Conservation (phyloP, 768 basidiomycete genomes). For the Cystobasidium onofrii region DNA sequence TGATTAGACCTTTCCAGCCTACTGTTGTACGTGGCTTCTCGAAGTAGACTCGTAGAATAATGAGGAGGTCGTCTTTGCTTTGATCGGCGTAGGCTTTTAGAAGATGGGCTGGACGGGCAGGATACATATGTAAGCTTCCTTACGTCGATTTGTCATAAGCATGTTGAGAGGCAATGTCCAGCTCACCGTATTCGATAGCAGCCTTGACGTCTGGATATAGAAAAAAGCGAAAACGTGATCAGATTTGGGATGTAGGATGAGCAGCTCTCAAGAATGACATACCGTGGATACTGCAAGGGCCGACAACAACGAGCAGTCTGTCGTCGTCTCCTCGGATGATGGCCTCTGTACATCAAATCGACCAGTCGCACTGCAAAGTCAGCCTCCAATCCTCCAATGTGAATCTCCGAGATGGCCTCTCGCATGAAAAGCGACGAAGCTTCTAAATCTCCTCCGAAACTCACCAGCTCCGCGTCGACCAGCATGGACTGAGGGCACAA, state of each 20-base stretch:
- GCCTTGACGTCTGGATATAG: conserved; percentile 45
- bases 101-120: conserved; percentile 58
- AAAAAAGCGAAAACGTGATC: conserved; percentile 3
- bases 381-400: background rate
- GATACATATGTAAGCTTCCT: background rate
- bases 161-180: no score
- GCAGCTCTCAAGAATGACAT: background rate
- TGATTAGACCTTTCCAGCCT: conserved; percentile 71
- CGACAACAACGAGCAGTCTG: conserved; percentile 64
- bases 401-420: background rate
- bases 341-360: conserved; percentile 51
- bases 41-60: conserved; percentile 77
- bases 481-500: conserved; percentile 19
- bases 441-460: background rate
- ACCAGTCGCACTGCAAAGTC: background rate
- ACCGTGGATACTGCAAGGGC: conserved; percentile 88
- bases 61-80: conserved; percentile 75
- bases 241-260: conserved; percentile 50
- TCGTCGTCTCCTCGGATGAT: conserved; percentile 82
- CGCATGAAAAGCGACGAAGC: background rate
- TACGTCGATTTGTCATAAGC: no score
- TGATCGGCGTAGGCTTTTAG: conserved; percentile 70
- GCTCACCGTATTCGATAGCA: conserved; percentile 52
- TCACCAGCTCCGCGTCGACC: conserved; percentile 13
- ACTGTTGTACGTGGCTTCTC: conserved; percentile 62